A percentile compares a stretch with the other conserved stretches of the same genome.
Evolutionary conservation across 2,329 filamentous ascomycete genomes (phyloP).

Genomic region (Raffaelea ambrosiae): DNA sequence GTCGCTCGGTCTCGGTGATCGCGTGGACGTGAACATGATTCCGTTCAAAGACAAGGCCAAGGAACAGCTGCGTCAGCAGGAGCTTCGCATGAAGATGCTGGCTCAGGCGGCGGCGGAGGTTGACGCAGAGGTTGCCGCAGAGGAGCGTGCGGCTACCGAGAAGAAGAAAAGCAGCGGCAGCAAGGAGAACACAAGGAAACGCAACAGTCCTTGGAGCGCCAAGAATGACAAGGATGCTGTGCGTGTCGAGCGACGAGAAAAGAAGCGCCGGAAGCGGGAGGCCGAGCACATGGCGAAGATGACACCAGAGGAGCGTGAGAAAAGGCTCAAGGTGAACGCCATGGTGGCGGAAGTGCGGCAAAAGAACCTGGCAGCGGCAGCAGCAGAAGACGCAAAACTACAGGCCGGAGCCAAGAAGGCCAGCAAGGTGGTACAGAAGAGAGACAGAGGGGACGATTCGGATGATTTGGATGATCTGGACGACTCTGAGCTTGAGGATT

Average conservation of each 20-base stretch:
- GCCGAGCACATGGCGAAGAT: slow-evolving; percentile 54
- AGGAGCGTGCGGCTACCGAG: slow-evolving; percentile 16
- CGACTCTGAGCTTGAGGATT: too few relatives aligned
- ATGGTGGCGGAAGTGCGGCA: slow-evolving; percentile 57
- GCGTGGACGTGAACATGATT: slow-evolving; percentile 59
- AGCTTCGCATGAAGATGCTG: slow-evolving; percentile 34
- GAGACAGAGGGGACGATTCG: not conserved
- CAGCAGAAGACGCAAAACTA: not conserved
- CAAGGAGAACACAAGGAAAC: slow-evolving; percentile 39
- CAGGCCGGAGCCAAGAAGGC: not conserved
- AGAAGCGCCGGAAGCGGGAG: slow-evolving; percentile 37
- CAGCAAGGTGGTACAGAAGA: too few relatives aligned
- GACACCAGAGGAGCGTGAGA: slow-evolving; percentile 60
- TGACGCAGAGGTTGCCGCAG: slow-evolving; percentile 21
- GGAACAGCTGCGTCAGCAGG: slow-evolving; percentile 55
- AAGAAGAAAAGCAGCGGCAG: slow-evolving; percentile 28
- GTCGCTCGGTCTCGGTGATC: slow-evolving; percentile 49
- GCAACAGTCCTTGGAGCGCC: slow-evolving; percentile 64
- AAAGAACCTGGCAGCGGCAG: slow-evolving; percentile 36
- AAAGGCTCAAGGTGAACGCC: slow-evolving; percentile 53
- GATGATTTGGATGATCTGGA: not conserved
- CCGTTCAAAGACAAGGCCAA: slow-evolving; percentile 64
- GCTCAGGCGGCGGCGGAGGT: slow-evolving; percentile 29
- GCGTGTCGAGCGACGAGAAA: slow-evolving; percentile 31
- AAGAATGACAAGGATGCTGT: slow-evolving; percentile 59